phyloP scores from a whole-genome alignment of 2,329 filamentous ascomycete species.

The Helminthosporium solani region DNA sequence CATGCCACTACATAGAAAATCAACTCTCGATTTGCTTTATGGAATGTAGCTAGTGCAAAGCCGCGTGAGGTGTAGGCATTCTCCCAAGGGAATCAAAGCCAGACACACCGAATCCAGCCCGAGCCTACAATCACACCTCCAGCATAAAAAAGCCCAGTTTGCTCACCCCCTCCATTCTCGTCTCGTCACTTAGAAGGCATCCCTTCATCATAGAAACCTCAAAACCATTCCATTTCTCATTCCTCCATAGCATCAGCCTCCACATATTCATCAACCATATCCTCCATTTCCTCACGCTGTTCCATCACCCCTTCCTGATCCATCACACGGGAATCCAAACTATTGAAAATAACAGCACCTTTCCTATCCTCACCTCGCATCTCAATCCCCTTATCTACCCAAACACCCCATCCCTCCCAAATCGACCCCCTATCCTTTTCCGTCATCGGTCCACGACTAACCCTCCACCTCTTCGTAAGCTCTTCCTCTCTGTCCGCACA shows the following conservation, averaged over 20 bases:
- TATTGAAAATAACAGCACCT: slow-evolving; percentile 8
- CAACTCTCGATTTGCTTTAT: too few species aligned
- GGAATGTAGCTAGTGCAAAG: too few species aligned
- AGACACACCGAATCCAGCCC: too few species aligned
- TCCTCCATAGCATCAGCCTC: slow-evolving; percentile 13
- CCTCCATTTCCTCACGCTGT: slow-evolving; percentile 18
- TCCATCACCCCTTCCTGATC: slow-evolving; percentile 11
- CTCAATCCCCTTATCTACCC: slow-evolving; percentile 18
- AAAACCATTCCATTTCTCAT: too few species aligned
- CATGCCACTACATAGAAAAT: too few species aligned
- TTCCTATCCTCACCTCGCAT: slow-evolving; percentile 23
- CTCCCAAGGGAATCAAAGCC: too few species aligned
- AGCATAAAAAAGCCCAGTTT: too few species aligned
- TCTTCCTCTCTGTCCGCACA: slow-evolving; percentile 18
- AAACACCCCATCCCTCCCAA: slow-evolving; percentile 37
- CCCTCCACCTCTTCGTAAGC: slow-evolving; percentile 36
- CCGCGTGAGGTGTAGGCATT: too few species aligned
- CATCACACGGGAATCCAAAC: slow-evolving; percentile 7
- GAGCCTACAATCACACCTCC: too few species aligned
- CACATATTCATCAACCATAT: slow-evolving; percentile 18
- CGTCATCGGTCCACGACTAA: slow-evolving; percentile 21
- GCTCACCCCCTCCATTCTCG: too few species aligned
- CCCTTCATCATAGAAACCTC: too few species aligned
- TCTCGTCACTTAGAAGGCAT: too few species aligned
- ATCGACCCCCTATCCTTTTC: slow-evolving; percentile 24